These are phyloP conservation scores for Deinandra increscens DNA, from an alignment of 129 eudicot genomes.

Conservation along the genomic window DNA sequence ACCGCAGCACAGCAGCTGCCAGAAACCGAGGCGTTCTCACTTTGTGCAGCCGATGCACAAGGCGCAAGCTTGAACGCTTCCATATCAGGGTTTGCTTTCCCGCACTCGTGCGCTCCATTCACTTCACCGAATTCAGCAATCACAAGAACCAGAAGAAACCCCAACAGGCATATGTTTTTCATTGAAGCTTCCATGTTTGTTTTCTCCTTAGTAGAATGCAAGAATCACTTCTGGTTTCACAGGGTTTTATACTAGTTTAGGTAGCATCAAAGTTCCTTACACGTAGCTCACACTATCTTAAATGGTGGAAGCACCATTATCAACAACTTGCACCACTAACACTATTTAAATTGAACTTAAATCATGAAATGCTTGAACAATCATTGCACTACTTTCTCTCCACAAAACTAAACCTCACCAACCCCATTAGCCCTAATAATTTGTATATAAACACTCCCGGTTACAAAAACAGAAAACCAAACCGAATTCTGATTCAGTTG, in stretches of 20 bases:
- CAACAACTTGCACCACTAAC: constrained; percentile 45
- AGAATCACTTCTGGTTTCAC: constrained; percentile 22
- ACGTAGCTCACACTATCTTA: constrained; percentile 36
- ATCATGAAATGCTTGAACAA: constrained; percentile 28
- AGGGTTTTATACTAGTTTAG: constrained; percentile 35
- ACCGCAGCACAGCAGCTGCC: constrained; percentile 62
- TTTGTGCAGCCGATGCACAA: constrained; percentile 79
- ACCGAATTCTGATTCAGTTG: too few relatives aligned
- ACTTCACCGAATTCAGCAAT: constrained; percentile 43
- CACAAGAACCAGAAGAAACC: constrained; percentile 34
- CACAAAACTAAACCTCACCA: constrained; percentile 32
- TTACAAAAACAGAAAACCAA: too few relatives aligned
- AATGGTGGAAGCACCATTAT: constrained; percentile 57
- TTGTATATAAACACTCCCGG: not conserved
- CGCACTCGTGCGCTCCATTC: constrained; percentile 73
- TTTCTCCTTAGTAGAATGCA: constrained; percentile 6
- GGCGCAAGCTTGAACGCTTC: constrained; percentile 79
- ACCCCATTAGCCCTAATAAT: constrained; percentile 41
- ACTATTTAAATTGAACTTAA: constrained; percentile 16
- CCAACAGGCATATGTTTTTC: constrained; percentile 46
- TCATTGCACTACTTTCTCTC: constrained; percentile 16
- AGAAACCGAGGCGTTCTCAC: constrained; percentile 46
- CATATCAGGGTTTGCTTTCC: constrained; percentile 52
- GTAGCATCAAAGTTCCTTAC: constrained; percentile 33
- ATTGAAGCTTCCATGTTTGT: constrained; percentile 44